Evolutionary conservation across 2,329 filamentous ascomycete species (phyloP), one percentile per base, ranked within the genome.

Genomic region (Trichoderma koningii): DNA sequence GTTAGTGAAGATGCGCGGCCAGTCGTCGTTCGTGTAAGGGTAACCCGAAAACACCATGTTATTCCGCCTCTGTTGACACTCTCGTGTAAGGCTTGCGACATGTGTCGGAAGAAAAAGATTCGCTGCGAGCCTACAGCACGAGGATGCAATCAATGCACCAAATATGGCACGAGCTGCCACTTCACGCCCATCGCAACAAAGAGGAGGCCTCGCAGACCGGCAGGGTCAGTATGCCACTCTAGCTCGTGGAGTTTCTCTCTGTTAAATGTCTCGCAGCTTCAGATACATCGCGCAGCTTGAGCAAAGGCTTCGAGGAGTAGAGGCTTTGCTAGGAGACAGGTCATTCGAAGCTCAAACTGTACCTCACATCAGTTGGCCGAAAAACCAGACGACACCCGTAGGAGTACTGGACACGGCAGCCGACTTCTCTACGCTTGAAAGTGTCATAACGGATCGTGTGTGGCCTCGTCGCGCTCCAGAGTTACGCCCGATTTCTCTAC

Each of bases 211-310:
- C 56, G 56, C 47, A 60, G 56, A 60, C 56, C 56, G 30, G 56
- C 56, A 42, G 56, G 56, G 56, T 60, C 17, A 60, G 56, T 60
- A 34, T 42, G 45, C 45, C 26, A 7, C 45, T 60, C 34, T 7
- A 51, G 15, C 17, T 34, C 21, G 28, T 7, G 15, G 1, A 51
- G 15, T 21, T 28, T 42, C 5, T 12, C 34, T 30, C 28, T 60
- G 7, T 19, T 60, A 28, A 60, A 21, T 42, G 6, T 30, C 51
- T 17, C 12, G 6, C 30, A 60, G 56, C 10, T 60, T 60, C 56
- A 60, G 19, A 51, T 60, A 60, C 30, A 60, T 60, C 6, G 56
- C 56, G 51, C 56, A 60, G 56, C 56, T 60, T 10, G 56, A 60
- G 34, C 28, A 42, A 12, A 60, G 56, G 19, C 56, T 60, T 1